Conservation (phyloP, 148 eudicot species). For the Gaultheria prostrata region DNA sequence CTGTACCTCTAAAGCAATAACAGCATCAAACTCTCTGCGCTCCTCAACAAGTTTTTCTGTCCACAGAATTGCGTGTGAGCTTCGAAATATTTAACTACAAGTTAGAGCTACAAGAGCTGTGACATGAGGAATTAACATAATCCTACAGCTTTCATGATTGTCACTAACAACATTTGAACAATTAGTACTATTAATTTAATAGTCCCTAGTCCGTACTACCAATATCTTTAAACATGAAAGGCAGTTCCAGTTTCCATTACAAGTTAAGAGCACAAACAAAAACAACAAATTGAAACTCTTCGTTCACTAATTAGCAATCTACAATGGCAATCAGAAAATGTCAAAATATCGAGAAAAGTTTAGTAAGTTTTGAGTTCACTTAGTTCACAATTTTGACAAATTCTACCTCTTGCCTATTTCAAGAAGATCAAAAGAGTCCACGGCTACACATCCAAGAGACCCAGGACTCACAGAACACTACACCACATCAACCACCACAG, state of each 20-base stretch:
- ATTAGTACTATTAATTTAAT: background rate
- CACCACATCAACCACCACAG: background rate
- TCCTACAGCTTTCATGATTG: background rate
- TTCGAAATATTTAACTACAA: conserved; percentile 12
- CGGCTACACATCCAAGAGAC: background rate
- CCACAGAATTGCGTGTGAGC: conserved; percentile 21
- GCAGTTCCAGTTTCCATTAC: background rate
- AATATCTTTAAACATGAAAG: background rate
- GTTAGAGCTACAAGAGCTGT: background rate
- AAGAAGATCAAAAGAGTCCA: background rate
- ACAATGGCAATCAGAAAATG: background rate
- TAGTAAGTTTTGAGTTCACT: background rate
- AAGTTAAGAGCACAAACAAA: background rate
- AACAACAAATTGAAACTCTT: background rate
- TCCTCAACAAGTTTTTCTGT: conserved; percentile 90
- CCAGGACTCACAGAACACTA: background rate
- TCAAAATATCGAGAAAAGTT: background rate
- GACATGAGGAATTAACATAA: background rate
- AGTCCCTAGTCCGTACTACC: background rate
- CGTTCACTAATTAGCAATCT: background rate
- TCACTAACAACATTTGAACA: conserved; percentile 1
- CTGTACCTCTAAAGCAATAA: conserved; percentile 81
- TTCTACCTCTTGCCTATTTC: background rate
- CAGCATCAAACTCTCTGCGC: conserved; percentile 76
- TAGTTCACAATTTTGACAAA: background rate